Base-by-base conservation (phyloP, 2,329 filamentous ascomycete species). In the Fusarium penzigii region DNA sequence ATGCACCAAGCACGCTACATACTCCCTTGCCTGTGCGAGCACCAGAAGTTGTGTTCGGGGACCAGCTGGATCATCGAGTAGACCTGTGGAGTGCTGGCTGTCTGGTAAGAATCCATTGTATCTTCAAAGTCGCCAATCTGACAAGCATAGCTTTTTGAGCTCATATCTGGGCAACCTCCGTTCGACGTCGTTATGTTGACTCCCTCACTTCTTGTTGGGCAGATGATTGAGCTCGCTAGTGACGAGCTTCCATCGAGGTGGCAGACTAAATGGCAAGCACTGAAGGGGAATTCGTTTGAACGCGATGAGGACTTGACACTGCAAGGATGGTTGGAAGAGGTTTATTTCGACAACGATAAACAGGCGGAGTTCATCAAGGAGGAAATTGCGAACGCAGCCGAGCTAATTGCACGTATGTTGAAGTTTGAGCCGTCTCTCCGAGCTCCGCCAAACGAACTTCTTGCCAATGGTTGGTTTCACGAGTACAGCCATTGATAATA, bases 21-120 rank as follows among this genome's bases (percentile, higher is more conserved):
- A 64, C 60, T 1, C 56, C 63, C 9, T 39, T 56, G 9, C 3
- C 58, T 42, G 39, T 62, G 17, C 53, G 58, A 1, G 51, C 60
- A 14, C 58, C 63, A 29, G 63, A 65, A 34, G 17, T 61, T 3
- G n/a, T 64, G 12, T 63, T 65, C 16, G 55, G 42, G 20, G 62
- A 64, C 12, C 13, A 0, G 6, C 32, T 62, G 1, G 52, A 65
- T 39, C 17, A 14, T 32, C 57, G 55, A 34, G 60, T 62, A 1
- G 62, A 65, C 29, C 16, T 64, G 8, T 65, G 62, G 59, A 57
- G 58, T 14, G 46, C 49, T 6, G 60, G 52, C 0, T 65, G 63
- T 34, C 9, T 65, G 45, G 58, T 65, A 56, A 43, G 20, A 17
- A 12, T 12, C 9, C 11, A 11, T 10, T 16, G 9, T 38, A 13